Evolutionary conservation across 2,329 filamentous ascomycete genomes (phyloP).

Genomic region (Monilinia vaccinii-corymbosi): DNA sequence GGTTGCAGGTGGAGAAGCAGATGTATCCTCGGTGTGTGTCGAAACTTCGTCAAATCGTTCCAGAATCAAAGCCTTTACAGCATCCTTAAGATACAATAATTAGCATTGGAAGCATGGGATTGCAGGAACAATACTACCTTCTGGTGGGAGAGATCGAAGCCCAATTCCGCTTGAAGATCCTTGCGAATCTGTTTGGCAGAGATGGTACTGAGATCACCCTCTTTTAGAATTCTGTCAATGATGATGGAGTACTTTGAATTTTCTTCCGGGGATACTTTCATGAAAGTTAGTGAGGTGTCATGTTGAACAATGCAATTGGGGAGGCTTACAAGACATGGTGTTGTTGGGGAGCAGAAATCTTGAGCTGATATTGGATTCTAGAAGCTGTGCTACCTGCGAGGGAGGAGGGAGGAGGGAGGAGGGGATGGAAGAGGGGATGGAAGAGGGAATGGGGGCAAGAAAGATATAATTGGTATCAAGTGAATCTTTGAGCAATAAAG

Average conservation of each 20-base stretch:
- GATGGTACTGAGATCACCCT: slow-evolving; percentile 31
- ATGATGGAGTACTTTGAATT: slow-evolving; percentile 29
- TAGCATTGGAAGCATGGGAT: slow-evolving; percentile 2
- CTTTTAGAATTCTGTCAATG: slow-evolving; percentile 32
- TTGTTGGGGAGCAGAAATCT: neutral
- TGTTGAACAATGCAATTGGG: neutral
- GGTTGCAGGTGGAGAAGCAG: neutral
- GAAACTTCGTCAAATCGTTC: slow-evolving; percentile 43
- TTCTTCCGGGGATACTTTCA: slow-evolving; percentile 25
- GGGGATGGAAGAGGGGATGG: neutral
- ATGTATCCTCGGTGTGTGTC: slow-evolving; percentile 10
- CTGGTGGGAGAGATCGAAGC: slow-evolving; percentile 30
- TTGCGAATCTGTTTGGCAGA: slow-evolving; percentile 33
- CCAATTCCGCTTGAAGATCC: slow-evolving; percentile 26
- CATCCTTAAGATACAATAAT: slow-evolving; percentile 31
- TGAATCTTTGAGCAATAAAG: neutral
- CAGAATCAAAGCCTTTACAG: slow-evolving; percentile 44
- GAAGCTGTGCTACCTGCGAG: slow-evolving; percentile 4
- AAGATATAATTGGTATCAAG: neutral
- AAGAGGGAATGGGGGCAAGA: no score
- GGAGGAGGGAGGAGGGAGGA: neutral
- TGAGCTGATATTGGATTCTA: neutral
- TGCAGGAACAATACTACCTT: slow-evolving; percentile 26
- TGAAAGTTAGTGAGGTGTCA: slow-evolving; percentile 7
- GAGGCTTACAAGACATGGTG: slow-evolving; percentile 21